Percentiles rank a stretch among this genome's conserved stretches.
These are phyloP conservation scores for Botrytis pseudocinerea DNA, from an alignment of 2,329 filamentous ascomycete genomes.

Conservation along the genomic window DNA sequence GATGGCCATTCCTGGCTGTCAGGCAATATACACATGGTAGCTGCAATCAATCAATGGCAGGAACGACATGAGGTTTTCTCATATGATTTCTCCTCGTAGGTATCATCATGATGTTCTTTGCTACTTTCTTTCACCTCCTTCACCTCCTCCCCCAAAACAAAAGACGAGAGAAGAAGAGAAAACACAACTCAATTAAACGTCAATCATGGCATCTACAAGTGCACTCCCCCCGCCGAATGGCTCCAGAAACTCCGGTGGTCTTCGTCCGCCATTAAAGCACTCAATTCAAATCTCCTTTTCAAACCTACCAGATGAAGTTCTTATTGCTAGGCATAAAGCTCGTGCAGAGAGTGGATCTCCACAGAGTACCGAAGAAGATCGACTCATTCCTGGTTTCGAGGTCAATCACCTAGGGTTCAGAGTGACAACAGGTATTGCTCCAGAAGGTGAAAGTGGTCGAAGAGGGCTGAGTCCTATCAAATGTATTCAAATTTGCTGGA, in stretches of 20 bases:
- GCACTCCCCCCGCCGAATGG: neutral
- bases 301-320: constrained; percentile 1
- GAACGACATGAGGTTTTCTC: neutral
- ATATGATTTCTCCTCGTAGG: neutral
- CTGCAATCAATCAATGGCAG: neutral
- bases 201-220: neutral
- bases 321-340: neutral
- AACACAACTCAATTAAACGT: neutral
- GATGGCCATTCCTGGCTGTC: neutral
- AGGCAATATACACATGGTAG: neutral
- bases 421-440: constrained; percentile 43
- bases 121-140: neutral
- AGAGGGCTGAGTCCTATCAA: constrained; percentile 62
- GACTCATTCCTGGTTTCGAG: constrained; percentile 15
- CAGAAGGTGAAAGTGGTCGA: constrained; percentile 69
- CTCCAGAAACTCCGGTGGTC: neutral
- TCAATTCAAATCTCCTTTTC: constrained; percentile 10
- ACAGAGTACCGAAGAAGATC: constrained; percentile 5
- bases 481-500: constrained; percentile 64
- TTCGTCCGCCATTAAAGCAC: constrained; percentile 10
- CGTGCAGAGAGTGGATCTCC: neutral
- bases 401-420: constrained; percentile 32
- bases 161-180: too few species aligned
- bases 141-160: neutral
- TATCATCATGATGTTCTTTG: neutral